These are phyloP conservation scores for Trypanosoma boissoni DNA, from an alignment of 208 protist genomes.

Conservation along the genomic window DNA sequence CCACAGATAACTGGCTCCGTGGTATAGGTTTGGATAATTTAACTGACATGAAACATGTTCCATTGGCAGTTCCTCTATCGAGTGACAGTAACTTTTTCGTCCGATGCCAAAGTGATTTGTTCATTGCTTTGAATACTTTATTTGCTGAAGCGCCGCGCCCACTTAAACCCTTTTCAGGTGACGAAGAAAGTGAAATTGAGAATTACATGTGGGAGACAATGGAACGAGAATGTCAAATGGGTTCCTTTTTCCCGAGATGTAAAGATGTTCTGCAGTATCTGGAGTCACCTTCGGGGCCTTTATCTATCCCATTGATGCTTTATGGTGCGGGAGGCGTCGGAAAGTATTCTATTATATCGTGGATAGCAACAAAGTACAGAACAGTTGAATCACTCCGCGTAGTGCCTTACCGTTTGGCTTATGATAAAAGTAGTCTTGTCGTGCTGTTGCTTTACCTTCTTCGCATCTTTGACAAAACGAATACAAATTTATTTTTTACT, in stretches of 20 bases:
- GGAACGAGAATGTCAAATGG: slow-evolving; percentile 19
- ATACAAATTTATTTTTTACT: slow-evolving; percentile 32
- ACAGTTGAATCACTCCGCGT: slow-evolving; percentile 21
- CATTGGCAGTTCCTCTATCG: slow-evolving; percentile 28
- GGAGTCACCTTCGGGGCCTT: slow-evolving; percentile 26
- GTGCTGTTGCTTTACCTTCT: slow-evolving; percentile 63
- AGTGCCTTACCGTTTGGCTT: slow-evolving; percentile 35
- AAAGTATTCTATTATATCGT: slow-evolving; percentile 55
- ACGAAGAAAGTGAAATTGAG: slow-evolving; percentile 1
- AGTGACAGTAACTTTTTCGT: slow-evolving; percentile 30
- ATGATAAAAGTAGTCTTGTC: slow-evolving; percentile 44
- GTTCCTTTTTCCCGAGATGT: slow-evolving; percentile 40
- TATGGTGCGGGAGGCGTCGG: slow-evolving; percentile 56
- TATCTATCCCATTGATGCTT: slow-evolving; percentile 63
- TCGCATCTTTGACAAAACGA: slow-evolving; percentile 27
- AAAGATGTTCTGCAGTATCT: slow-evolving; percentile 37
- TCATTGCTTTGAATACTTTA: slow-evolving; percentile 36
- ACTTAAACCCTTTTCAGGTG: slow-evolving; percentile 3
- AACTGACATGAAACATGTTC: slow-evolving; percentile 5
- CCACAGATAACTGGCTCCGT: slow-evolving; percentile 43
- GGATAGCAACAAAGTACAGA: slow-evolving; percentile 33
- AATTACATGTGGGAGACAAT: slow-evolving; percentile 11
- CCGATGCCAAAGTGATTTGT: slow-evolving; percentile 77
- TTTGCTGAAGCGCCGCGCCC: slow-evolving; percentile 36
- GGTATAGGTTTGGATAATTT: slow-evolving; percentile 27